These are phyloP conservation scores for Carnegiea gigantea DNA, from an alignment of 179 eudicot genomes.

Conservation along the genomic window DNA sequence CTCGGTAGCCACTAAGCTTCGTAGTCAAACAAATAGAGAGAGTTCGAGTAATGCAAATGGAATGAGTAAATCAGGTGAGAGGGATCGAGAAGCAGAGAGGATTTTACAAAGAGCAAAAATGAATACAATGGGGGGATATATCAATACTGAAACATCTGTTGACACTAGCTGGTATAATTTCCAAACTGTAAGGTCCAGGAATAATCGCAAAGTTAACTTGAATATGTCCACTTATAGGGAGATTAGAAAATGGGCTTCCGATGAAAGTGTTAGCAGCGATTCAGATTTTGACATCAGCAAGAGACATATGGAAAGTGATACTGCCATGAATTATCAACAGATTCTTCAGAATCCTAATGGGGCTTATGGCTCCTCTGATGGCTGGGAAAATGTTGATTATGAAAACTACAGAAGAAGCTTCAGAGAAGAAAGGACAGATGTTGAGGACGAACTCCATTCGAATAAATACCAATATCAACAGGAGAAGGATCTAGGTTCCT, in stretches of 20 bases:
- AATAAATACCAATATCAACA: slow-evolving; percentile 27
- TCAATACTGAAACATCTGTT: slow-evolving; percentile 26
- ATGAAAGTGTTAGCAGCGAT: slow-evolving; percentile 32
- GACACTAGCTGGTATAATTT: slow-evolving; percentile 32
- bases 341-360: slow-evolving; percentile 21
- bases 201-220: slow-evolving; percentile 32
- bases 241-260: slow-evolving; percentile 35
- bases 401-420: slow-evolving; percentile 29
- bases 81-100: slow-evolving; percentile 27
- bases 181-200: slow-evolving; percentile 30
- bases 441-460: slow-evolving; percentile 35
- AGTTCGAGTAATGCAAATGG: slow-evolving; percentile 16
- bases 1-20: slow-evolving; percentile 18
- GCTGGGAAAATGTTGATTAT: slow-evolving; percentile 24
- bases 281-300: slow-evolving; percentile 36
- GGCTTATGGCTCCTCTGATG: slow-evolving; percentile 28
- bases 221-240: slow-evolving; percentile 37
- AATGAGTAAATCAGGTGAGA: slow-evolving; percentile 18
- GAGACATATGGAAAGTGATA: slow-evolving; percentile 31
- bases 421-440: slow-evolving; percentile 24
- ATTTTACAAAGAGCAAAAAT: slow-evolving; percentile 25
- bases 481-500: slow-evolving; percentile 27
- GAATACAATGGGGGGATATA: slow-evolving; percentile 30
- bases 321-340: slow-evolving; percentile 34
- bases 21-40: slow-evolving; percentile 12